phyloP scores from a whole-genome alignment of 2,329 filamentous ascomycete genomes.

The Clarireedia hainanense region DNA sequence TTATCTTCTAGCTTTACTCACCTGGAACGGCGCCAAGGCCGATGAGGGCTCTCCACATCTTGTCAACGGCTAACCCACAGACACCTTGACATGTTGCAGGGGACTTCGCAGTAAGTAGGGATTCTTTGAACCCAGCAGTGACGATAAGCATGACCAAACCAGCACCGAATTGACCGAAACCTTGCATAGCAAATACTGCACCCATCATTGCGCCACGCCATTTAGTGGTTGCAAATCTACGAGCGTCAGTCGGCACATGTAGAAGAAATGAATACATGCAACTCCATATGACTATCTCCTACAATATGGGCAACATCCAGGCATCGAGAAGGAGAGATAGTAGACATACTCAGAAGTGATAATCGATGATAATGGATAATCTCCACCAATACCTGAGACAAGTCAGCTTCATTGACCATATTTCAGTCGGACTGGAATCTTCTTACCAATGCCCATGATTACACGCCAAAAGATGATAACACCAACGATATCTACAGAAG shows the following conservation, averaged over 20 bases:
- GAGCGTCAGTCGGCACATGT: no score
- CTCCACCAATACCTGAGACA: conserved; percentile 62
- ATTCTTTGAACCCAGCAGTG: conserved; percentile 61
- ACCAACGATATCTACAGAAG: conserved; percentile 52
- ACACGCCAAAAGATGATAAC: conserved; percentile 74
- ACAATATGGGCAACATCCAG: no score
- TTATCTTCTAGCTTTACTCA: not conserved
- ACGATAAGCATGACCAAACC: conserved; percentile 70
- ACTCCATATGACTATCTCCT: no score
- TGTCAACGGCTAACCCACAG: conserved; percentile 65
- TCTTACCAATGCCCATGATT: conserved; percentile 44
- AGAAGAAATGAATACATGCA: no score
- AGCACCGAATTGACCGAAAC: conserved; percentile 71
- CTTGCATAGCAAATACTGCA: conserved; percentile 81
- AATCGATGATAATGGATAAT: conserved; percentile 75
- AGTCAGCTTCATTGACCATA: not conserved
- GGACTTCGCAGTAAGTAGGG: conserved; percentile 44
- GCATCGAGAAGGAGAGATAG: no score
- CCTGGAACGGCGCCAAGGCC: conserved; percentile 50
- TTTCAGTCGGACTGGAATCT: not conserved
- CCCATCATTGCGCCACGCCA: conserved; percentile 86
- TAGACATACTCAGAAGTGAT: conserved; percentile 61
- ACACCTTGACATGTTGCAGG: conserved; percentile 52
- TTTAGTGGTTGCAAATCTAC: conserved; percentile 67
- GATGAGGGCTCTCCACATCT: conserved; percentile 80